Conservation (phyloP, 202 grass and related monocot genomes). For the Cymbopogon flexuosus region DNA sequence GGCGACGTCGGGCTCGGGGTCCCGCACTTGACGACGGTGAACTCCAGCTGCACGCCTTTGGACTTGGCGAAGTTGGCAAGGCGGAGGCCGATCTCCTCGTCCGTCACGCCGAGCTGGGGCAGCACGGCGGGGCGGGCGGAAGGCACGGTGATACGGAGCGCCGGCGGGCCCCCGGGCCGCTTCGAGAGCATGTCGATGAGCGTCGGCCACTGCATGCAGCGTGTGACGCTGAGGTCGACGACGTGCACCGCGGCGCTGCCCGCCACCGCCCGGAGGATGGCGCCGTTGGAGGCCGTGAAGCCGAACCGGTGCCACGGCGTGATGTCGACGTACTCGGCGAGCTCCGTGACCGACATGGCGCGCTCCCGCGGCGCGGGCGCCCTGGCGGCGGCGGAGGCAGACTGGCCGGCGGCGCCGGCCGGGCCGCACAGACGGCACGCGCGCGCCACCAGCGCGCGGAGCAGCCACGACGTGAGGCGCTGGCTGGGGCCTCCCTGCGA, state of each 20-base stretch:
- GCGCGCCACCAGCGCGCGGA: conserved; percentile 51
- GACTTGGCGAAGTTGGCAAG: conserved; percentile 60
- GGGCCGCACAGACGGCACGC: conserved; percentile 46
- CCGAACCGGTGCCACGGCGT: conserved; percentile 72
- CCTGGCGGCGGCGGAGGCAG: background rate
- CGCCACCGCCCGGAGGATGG: conserved; percentile 49
- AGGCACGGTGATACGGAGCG: conserved; percentile 58
- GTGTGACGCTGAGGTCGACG: conserved; percentile 52
- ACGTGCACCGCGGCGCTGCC: conserved; percentile 44
- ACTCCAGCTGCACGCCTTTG: conserved; percentile 48
- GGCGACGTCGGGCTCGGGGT: background rate
- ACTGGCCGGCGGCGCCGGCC: background rate
- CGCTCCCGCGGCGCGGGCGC: background rate
- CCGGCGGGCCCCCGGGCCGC: conserved; percentile 35
- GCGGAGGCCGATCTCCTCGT: conserved; percentile 45
- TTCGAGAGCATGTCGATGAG: conserved; percentile 61
- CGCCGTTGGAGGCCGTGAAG: conserved; percentile 57
- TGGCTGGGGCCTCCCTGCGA: conserved; percentile 51
- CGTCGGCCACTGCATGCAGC: conserved; percentile 81
- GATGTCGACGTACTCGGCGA: conserved; percentile 68
- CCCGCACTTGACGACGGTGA: conserved; percentile 38
- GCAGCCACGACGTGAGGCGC: conserved; percentile 60
- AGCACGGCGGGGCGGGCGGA: conserved; percentile 41
- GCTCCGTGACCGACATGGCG: conserved; percentile 57
- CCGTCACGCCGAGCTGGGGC: conserved; percentile 30